Evolutionary conservation across 2,329 filamentous ascomycete species (phyloP).

Genomic region (Grosmannia huntii): DNA sequence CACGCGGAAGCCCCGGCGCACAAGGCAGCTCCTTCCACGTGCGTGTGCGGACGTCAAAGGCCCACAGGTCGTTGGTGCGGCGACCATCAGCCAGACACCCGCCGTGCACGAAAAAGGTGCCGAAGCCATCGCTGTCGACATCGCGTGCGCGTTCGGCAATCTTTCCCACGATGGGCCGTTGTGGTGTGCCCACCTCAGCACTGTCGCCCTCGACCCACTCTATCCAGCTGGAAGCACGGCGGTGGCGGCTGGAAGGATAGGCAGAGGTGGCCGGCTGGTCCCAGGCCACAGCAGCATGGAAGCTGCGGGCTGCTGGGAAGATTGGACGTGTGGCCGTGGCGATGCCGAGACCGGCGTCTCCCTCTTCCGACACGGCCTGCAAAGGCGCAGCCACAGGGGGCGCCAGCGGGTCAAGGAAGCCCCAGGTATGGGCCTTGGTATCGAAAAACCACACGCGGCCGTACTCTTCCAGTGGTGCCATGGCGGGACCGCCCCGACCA

Average conservation of each 20-base stretch:
- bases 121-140: constrained; percentile 48
- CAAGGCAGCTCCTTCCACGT: constrained; percentile 56
- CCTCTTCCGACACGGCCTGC: constrained; percentile 5
- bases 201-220: constrained; percentile 44
- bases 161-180: constrained; percentile 43
- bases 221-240: constrained; percentile 33
- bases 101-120: constrained; percentile 64
- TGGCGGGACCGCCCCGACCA: constrained; percentile 56
- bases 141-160: constrained; percentile 46
- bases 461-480: constrained; percentile 58
- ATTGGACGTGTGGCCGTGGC: constrained; percentile 16
- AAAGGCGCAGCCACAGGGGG: constrained; percentile 24
- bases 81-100: constrained; percentile 56
- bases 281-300: constrained; percentile 50
- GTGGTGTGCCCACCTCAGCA: constrained; percentile 42
- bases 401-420: constrained; percentile 43
- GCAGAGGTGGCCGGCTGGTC: constrained; percentile 8
- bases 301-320: constrained; percentile 54
- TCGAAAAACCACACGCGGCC: constrained; percentile 70
- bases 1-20: constrained; percentile 54
- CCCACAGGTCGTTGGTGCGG: constrained; percentile 59
- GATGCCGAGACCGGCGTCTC: constrained; percentile 8
- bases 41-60: constrained; percentile 52
- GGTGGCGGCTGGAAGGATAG: constrained; percentile 17
- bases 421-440: constrained; percentile 51